These are phyloP conservation scores for Saksenaea vasiformis DNA, from an alignment of 371 early-diverging fungal genomes.

Conservation along the genomic window DNA sequence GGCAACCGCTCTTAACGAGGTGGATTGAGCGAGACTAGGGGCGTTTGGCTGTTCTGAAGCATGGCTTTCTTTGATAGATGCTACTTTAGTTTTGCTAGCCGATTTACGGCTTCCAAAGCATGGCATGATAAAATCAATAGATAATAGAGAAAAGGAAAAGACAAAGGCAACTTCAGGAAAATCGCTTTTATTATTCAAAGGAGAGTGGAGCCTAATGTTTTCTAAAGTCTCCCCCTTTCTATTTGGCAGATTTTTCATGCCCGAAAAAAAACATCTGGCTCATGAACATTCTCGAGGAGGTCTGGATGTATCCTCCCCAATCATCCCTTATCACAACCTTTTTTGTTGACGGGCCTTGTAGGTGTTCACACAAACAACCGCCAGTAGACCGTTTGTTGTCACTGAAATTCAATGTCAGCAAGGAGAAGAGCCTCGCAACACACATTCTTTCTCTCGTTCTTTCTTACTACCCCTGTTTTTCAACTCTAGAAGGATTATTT, in stretches of 20 bases:
- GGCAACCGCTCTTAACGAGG: slow-evolving; percentile 8
- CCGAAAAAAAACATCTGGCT: slow-evolving; percentile 2
- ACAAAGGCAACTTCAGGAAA: slow-evolving; percentile 1
- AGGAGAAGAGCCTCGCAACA: neutral
- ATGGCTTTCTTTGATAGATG: neutral
- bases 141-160: neutral
- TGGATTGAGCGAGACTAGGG: neutral
- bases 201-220: neutral
- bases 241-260: slow-evolving; percentile 1
- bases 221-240: neutral
- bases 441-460: neutral
- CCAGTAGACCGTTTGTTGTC: slow-evolving; percentile 1
- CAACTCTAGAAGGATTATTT: neutral
- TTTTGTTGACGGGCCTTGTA: neutral
- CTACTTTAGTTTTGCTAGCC: slow-evolving; percentile 1
- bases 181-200: slow-evolving; percentile 1
- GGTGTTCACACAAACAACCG: neutral
- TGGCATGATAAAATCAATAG: slow-evolving; percentile 14
- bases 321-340: slow-evolving; percentile 1
- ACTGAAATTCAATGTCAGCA: neutral
- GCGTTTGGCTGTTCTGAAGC: neutral
- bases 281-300: slow-evolving; percentile 3
- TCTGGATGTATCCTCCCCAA: neutral
- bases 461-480: neutral
- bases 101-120: slow-evolving; percentile 28